Evolutionary conservation across 306 rosid genomes (phyloP), one percentile per base, ranked within the genome.

Genomic region (Cucumis cinereus): DNA sequence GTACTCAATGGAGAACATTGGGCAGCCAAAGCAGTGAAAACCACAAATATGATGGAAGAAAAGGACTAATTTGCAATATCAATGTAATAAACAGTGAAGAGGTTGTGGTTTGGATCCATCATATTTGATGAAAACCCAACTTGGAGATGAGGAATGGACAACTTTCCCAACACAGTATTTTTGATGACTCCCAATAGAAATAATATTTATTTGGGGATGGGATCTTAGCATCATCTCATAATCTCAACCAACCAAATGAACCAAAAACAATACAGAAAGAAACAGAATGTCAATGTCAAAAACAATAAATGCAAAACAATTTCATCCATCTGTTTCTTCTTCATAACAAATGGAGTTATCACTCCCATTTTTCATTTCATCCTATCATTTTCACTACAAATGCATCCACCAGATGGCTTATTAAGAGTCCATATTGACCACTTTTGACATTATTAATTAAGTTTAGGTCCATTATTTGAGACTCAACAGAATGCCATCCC

Each of bases 81-180:
- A 40, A 82, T 40, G 73, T 17, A 78, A 69, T 30, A 23, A 28
- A 57, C 19, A 15, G 20, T 22, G 77, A 45, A 53, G 75, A 26
- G 60, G 76, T 43, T 69, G 78, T 13, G 59, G 59, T 26, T 24
- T 67, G 52, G 52, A 67, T 38, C 7, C 0, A 43, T 66, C 24
- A 35, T 35, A 36, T 6, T 66, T 1, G 4, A 54, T 50, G 3
- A 41, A 63, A 38, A 11, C 67, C 62, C 77, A 56, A 35, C 59
- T 45, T 26, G 36, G 69, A 73, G 85, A 74, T 78, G 70, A 53
- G 35, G 63, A 26, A 55, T 69, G 61, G 73, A 78, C 68, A 77
- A 71, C 79, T 78, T 89, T 79, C 63, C 23, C 69, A 2, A 43
- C 59, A 78, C 87, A 86, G 80, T 83, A 83, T 69, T 64, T 84